Evolutionary conservation across 2,329 filamentous ascomycete genomes (phyloP).

Genomic region (Colletotrichum liaoningense): DNA sequence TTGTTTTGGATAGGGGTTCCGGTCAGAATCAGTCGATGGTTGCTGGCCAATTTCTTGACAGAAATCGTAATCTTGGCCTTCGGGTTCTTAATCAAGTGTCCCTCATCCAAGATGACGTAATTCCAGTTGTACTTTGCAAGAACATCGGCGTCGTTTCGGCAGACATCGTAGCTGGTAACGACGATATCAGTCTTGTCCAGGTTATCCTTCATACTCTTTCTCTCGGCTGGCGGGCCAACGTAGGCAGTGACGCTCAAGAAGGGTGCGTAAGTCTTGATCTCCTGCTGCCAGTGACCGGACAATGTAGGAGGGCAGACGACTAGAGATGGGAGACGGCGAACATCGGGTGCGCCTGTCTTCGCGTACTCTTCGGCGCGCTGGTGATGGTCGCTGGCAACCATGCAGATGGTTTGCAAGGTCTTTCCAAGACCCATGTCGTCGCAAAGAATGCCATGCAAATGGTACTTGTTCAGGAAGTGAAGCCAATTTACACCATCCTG

Average conservation of each 20-base stretch:
- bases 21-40: constrained; percentile 95
- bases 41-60: constrained; percentile 89
- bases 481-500: constrained; percentile 99
- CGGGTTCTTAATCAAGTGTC: constrained; percentile 98
- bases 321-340: constrained; percentile 84
- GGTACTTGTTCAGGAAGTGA: constrained; percentile 96
- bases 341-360: constrained; percentile 82
- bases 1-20: constrained; percentile 99
- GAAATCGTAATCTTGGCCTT: constrained; percentile 95
- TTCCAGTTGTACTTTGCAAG: constrained; percentile 92
- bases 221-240: constrained; percentile 87
- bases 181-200: constrained; percentile 89
- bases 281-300: constrained; percentile 98
- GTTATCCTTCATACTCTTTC: constrained; percentile 75
- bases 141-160: constrained; percentile 92
- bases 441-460: constrained; percentile 97
- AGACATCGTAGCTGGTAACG: constrained; percentile 98
- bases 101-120: constrained; percentile 96
- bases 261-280: constrained; percentile 94
- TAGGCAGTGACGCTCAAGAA: constrained; percentile 93
- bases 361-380: constrained; percentile 90
- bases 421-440: constrained; percentile 99
- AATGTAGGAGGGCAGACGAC: constrained; percentile 97
- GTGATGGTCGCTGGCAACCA: constrained; percentile 97
- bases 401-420: constrained; percentile 96